Conservation (phyloP, 2,329 filamentous ascomycete species). For the Apiospora phragmitis region DNA sequence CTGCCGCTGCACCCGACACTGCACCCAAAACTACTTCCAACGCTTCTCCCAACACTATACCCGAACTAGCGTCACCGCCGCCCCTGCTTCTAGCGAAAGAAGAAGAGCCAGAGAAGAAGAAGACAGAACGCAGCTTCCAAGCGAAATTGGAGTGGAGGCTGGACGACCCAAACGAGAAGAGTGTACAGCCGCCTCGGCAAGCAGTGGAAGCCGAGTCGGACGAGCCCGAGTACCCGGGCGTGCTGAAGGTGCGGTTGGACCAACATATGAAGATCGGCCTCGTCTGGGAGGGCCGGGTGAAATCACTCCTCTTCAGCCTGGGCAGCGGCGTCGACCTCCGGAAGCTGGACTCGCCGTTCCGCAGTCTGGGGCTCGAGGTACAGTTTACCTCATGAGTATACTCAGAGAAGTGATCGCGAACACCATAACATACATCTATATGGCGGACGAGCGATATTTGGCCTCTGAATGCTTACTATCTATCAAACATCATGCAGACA, state of each 20-base stretch:
- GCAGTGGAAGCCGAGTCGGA: slow-evolving; percentile 43
- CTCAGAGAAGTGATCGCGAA: no score
- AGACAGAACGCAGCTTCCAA: slow-evolving; percentile 48
- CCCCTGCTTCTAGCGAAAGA: slow-evolving; percentile 6
- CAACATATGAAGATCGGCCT: slow-evolving; percentile 84
- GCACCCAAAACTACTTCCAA: no score
- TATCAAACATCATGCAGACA: no score
- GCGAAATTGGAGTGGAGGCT: slow-evolving; percentile 54
- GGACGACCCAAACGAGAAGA: slow-evolving; percentile 42
- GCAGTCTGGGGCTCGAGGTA: slow-evolving; percentile 74
- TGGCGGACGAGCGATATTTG: no score
- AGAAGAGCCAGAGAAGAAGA: slow-evolving; percentile 22
- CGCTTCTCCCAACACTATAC: neutral
- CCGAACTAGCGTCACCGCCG: neutral
- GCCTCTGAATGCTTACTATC: no score
- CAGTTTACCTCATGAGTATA: slow-evolving; percentile 77
- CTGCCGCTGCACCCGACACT: slow-evolving; percentile 8
- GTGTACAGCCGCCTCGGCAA: slow-evolving; percentile 14
- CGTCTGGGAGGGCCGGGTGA: slow-evolving; percentile 90
- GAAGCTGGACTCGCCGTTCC: slow-evolving; percentile 73
- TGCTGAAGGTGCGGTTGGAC: slow-evolving; percentile 86
- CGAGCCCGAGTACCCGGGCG: slow-evolving; percentile 67
- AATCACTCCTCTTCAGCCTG: slow-evolving; percentile 88
- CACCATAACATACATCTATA: neutral
- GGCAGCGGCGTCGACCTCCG: slow-evolving; percentile 83